Evolutionary conservation across 108 stramenopile genomes (phyloP).

Genomic region (Cyclotella choctawhatcheeana): DNA sequence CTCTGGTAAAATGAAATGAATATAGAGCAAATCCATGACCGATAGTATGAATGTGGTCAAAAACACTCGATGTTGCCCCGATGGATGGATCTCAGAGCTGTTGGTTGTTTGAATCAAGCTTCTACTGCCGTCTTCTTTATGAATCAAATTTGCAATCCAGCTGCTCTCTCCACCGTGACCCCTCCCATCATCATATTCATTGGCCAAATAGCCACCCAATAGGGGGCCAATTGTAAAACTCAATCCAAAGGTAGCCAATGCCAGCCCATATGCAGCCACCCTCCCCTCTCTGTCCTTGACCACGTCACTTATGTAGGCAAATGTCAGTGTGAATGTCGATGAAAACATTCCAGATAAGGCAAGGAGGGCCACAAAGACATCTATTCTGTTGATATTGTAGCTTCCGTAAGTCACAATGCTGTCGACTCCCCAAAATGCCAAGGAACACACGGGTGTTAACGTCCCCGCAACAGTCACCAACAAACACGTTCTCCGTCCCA

Average conservation of each 20-base stretch:
- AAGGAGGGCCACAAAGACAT: constrained; percentile 76
- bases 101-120: not conserved
- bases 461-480: constrained; percentile 92
- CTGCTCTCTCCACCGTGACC: constrained; percentile 48
- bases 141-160: constrained; percentile 46
- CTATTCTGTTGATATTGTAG: constrained; percentile 29
- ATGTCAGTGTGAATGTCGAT: constrained; percentile 95
- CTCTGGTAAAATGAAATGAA: constrained; percentile 81
- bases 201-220: constrained; percentile 92
- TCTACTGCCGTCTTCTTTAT: not conserved
- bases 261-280: constrained; percentile 95
- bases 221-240: constrained; percentile 96
- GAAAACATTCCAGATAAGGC: constrained; percentile 90
- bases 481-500: constrained; percentile 85
- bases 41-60: constrained; percentile 61
- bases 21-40: constrained; percentile 77
- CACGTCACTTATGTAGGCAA: constrained; percentile 97
- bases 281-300: constrained; percentile 79
- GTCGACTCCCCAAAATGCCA: constrained; percentile 81
- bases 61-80: constrained; percentile 75
- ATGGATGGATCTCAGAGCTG: constrained; percentile 37
- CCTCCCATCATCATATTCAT: constrained; percentile 29
- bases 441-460: constrained; percentile 85
- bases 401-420: not conserved
- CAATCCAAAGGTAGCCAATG: constrained; percentile 96